Evolutionary conservation across 257 asterid genomes (phyloP).

Genomic region (Voacanga thouarsii): DNA sequence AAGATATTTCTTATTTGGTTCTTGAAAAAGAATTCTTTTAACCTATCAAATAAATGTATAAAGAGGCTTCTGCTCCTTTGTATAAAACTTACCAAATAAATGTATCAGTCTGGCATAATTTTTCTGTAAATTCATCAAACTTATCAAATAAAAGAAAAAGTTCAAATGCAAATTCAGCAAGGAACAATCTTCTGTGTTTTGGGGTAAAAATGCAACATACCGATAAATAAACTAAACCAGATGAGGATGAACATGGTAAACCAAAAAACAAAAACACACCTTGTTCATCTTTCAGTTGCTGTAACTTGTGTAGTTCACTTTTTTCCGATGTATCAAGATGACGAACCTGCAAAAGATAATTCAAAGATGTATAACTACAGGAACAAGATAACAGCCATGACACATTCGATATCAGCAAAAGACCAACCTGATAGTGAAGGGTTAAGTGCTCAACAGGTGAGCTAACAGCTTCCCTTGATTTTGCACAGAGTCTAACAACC

Average conservation of each 20-base stretch:
- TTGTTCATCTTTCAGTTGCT: constrained; percentile 98
- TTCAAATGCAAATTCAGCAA: neutral
- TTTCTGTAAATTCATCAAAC: neutral
- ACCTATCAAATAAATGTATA: neutral
- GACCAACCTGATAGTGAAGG: constrained; percentile 88
- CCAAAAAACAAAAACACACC: constrained; percentile 36
- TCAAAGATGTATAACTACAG: constrained; percentile 4
- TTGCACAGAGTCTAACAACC: constrained; percentile 98
- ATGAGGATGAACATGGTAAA: neutral
- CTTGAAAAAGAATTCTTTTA: neutral
- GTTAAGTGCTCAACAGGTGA: constrained; percentile 98
- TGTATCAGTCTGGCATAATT: neutral
- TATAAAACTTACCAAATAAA: neutral
- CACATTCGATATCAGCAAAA: neutral
- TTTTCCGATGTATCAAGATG: constrained; percentile 98
- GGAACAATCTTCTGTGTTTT: too few relatives aligned
- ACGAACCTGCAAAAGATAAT: constrained; percentile 62
- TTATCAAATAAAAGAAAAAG: neutral
- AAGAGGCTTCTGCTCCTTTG: neutral
- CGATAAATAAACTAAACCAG: neutral
- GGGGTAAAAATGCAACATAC: neutral
- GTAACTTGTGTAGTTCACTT: constrained; percentile 96
- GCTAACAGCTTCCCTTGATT: constrained; percentile 98
- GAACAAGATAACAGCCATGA: neutral
- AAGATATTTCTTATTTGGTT: neutral